Conservation (phyloP, 2,329 filamentous ascomycete genomes). For the Albifimbria verrucaria region DNA sequence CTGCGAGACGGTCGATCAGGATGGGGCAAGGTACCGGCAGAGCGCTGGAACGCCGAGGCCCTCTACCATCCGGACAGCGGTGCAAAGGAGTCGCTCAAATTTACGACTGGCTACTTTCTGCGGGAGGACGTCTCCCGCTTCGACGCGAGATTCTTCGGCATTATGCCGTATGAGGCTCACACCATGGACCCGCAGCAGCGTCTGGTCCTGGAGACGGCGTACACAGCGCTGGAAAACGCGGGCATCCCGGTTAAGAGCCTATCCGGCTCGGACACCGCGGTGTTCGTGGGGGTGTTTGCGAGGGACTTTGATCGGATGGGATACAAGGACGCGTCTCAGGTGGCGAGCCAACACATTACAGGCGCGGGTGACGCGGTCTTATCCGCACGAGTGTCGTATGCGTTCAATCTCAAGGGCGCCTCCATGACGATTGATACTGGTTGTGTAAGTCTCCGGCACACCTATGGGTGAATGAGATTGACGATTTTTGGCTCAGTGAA, state of each 20-base stretch:
- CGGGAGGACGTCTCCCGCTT: constrained; percentile 28
- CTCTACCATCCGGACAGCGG: not conserved
- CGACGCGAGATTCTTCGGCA: constrained; percentile 37
- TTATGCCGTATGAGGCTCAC: constrained; percentile 6
- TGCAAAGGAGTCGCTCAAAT: not conserved
- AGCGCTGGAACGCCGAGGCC: not conserved
- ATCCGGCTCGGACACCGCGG: not conserved
- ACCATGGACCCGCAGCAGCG: constrained; percentile 9
- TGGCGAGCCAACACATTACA: not conserved
- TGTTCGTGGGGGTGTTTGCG: not conserved
- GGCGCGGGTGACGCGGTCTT: constrained; percentile 17
- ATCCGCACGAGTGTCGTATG: constrained; percentile 32
- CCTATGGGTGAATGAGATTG: no score
- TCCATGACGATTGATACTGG: constrained; percentile 30
- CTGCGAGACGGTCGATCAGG: not conserved
- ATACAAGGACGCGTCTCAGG: not conserved
- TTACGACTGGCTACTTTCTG: constrained; percentile 25
- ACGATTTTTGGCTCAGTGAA: no score
- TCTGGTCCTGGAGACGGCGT: constrained; percentile 4
- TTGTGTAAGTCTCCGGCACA: constrained; percentile 12
- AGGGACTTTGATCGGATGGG: not conserved
- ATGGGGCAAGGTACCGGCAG: not conserved
- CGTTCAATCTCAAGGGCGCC: constrained; percentile 29
- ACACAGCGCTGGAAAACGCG: constrained; percentile 5
- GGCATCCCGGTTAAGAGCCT: not conserved